A percentile compares a stretch with the other conserved stretches of the same genome.
phyloP scores from a whole-genome alignment of 495 filamentous ascomycete species.

The Arthonia radiata region DNA sequence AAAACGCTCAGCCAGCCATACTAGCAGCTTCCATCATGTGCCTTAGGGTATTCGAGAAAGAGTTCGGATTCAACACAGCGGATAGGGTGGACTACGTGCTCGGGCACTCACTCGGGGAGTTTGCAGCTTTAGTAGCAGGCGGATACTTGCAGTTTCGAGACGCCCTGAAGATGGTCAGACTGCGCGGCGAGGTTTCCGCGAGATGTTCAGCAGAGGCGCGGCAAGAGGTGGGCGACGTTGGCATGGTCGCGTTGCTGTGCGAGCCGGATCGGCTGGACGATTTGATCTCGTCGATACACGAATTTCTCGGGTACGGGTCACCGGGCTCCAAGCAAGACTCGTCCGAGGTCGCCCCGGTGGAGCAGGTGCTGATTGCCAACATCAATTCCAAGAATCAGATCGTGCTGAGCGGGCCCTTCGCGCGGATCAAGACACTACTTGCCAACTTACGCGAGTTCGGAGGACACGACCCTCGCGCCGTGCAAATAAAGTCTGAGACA shows the following conservation, averaged over 20 bases:
- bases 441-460: conserved; percentile 77
- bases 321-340: conserved; percentile 42
- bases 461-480: conserved; percentile 77
- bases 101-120: conserved; percentile 89
- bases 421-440: conserved; percentile 60
- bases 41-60: conserved; percentile 62
- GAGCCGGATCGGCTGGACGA: conserved; percentile 44
- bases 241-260: conserved; percentile 84
- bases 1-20: conserved; percentile 83
- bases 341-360: conserved; percentile 39
- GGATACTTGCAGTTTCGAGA: conserved; percentile 56
- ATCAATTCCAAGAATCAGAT: conserved; percentile 93
- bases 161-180: conserved; percentile 49
- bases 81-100: conserved; percentile 57
- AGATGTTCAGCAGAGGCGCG: conserved; percentile 39
- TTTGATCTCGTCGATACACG: conserved; percentile 48
- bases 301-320: conserved; percentile 48
- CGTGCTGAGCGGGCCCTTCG: conserved; percentile 71
- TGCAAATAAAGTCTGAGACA: conserved; percentile 65
- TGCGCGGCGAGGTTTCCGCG: conserved; percentile 67
- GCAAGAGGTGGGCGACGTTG: conserved; percentile 43
- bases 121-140: conserved; percentile 66
- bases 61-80: conserved; percentile 49
- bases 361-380: conserved; percentile 81
- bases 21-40: conserved; percentile 85